Percentiles rank a stretch among this genome's conserved stretches.
phyloP scores from a whole-genome alignment of 768 basidiomycete species.

The Boletus sp. region DNA sequence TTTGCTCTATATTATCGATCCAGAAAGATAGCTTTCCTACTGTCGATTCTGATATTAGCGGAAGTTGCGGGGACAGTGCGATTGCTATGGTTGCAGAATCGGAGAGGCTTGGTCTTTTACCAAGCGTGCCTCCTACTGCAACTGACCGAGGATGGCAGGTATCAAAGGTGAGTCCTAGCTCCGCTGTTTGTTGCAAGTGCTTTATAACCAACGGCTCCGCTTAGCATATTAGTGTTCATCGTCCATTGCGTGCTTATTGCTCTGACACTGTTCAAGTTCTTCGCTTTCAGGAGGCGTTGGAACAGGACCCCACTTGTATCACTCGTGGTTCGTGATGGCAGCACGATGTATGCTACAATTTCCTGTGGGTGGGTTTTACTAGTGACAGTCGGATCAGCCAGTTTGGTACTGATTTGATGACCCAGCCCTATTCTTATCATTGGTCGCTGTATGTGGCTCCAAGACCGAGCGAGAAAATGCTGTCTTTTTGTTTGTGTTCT shows the following conservation, averaged over 20 bases:
- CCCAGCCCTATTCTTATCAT: slow-evolving; percentile 2
- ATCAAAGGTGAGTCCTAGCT: slow-evolving; percentile 8
- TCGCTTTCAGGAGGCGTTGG: slow-evolving; percentile 11
- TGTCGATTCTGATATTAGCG: no score
- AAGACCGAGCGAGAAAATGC: not conserved
- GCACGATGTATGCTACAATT: slow-evolving; percentile 4
- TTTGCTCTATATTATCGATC: no score
- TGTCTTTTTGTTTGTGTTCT: slow-evolving; percentile 7
- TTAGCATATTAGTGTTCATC: slow-evolving; percentile 9
- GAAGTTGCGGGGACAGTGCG: slow-evolving; percentile 1
- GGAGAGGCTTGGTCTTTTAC: not conserved
- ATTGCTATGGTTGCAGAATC: not conserved
- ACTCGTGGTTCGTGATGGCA: slow-evolving; percentile 17
- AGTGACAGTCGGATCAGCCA: not conserved
- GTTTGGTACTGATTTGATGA: not conserved
- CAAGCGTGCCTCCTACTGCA: slow-evolving; percentile 10
- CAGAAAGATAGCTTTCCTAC: no score
- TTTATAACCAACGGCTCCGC: not conserved
- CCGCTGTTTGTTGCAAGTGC: not conserved
- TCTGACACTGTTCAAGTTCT: not conserved
- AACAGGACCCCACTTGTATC: slow-evolving; percentile 20
- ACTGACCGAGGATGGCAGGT: not conserved
- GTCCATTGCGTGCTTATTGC: slow-evolving; percentile 13
- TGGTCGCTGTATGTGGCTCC: not conserved
- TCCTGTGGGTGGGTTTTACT: slow-evolving; percentile 3